Conservation (phyloP, 441 rosid species). For the Populus hybrid region DNA sequence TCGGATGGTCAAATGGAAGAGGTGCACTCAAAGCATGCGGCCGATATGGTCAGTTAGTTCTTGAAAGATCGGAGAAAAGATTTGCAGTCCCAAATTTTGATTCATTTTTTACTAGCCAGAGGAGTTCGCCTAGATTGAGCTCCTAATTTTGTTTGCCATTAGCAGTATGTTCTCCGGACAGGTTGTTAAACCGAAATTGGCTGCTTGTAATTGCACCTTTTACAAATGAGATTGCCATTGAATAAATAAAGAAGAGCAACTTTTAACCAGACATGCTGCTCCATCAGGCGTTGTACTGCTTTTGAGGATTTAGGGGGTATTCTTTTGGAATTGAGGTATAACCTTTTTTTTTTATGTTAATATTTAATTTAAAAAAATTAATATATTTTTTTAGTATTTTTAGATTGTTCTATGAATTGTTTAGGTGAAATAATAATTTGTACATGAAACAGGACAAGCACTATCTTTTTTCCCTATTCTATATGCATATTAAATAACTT, state of each 20-base stretch:
- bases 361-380: no score
- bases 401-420: no score
- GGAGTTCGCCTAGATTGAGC: neutral
- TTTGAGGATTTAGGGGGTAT: no score
- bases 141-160: neutral
- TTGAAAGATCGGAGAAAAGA: neutral
- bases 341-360: no score
- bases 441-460: no score
- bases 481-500: no score
- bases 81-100: neutral
- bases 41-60: no score
- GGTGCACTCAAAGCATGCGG: neutral
- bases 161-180: neutral
- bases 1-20: conserved; percentile 6
- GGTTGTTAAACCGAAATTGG: neutral
- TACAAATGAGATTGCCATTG: neutral
- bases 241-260: neutral
- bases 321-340: no score
- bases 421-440: no score
- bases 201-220: neutral
- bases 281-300: neutral
- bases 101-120: neutral
- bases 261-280: neutral
- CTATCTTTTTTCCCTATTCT: no score
- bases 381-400: no score